Evolutionary conservation across 352 stramenopile species (phyloP).

Genomic region (Globisporangium lucens): DNA sequence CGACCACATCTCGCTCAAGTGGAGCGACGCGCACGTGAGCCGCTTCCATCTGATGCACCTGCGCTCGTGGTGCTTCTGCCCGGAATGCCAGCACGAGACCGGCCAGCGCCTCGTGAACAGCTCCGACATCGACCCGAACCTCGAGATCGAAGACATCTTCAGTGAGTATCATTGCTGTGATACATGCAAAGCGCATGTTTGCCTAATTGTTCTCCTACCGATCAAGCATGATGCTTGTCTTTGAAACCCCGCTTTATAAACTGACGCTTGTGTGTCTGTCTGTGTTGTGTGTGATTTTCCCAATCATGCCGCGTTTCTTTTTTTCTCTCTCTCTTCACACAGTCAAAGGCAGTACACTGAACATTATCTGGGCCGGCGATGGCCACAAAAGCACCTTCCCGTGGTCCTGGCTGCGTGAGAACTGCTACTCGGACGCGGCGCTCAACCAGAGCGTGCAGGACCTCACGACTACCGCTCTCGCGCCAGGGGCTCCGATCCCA

Average conservation of each 20-base stretch:
- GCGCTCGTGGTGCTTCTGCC: constrained; percentile 72
- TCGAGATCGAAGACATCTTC: constrained; percentile 75
- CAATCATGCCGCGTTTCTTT: constrained; percentile 1
- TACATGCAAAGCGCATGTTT: background rate
- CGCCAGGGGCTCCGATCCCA: constrained; percentile 46
- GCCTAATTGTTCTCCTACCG: background rate
- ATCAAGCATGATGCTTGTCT: background rate
- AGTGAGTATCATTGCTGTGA: constrained; percentile 29
- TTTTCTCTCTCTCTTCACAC: background rate
- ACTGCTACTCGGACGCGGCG: constrained; percentile 65
- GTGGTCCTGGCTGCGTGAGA: constrained; percentile 68
- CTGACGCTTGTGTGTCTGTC: background rate
- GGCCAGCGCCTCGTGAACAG: constrained; percentile 81
- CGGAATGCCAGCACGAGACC: constrained; percentile 66
- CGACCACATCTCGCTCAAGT: constrained; percentile 76
- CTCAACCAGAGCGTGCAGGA: constrained; percentile 45
- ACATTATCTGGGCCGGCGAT: constrained; percentile 65
- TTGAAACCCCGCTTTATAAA: background rate
- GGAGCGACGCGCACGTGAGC: constrained; percentile 64
- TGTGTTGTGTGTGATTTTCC: background rate
- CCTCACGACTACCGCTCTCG: constrained; percentile 45
- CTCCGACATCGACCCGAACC: constrained; percentile 46
- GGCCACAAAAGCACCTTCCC: constrained; percentile 67
- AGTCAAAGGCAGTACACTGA: constrained; percentile 72
- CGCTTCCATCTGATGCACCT: constrained; percentile 77